Conservation (phyloP, 2,329 filamentous ascomycete genomes). For the Calonectria pseudoturangicola region DNA sequence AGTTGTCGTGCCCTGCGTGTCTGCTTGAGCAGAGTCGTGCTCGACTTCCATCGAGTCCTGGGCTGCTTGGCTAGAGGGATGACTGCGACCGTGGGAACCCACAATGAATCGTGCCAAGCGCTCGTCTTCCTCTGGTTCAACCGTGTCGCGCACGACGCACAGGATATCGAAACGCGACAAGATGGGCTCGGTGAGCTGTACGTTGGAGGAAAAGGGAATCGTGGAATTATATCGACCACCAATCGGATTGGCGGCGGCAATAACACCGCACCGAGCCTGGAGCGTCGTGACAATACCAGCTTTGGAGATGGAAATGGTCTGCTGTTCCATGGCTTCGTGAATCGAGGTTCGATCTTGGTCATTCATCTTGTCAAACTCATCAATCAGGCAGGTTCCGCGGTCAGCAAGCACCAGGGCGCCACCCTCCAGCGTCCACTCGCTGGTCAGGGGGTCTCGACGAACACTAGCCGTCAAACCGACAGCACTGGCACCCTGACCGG, state of each 20-base stretch:
- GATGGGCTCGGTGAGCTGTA: slow-evolving; percentile 97
- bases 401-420: slow-evolving; percentile 96
- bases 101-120: slow-evolving; percentile 96
- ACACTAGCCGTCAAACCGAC: slow-evolving; percentile 98
- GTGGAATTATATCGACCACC: slow-evolving; percentile 98
- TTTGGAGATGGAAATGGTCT: slow-evolving; percentile 99
- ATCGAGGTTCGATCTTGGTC: slow-evolving; percentile 98
- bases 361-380: slow-evolving; percentile 99
- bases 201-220: slow-evolving; percentile 95
- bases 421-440: slow-evolving; percentile 98
- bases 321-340: slow-evolving; percentile 99
- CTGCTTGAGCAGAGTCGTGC: slow-evolving; percentile 68
- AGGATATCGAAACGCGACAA: slow-evolving; percentile 98
- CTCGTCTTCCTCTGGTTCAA: slow-evolving; percentile 94
- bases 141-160: slow-evolving; percentile 95
- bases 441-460: slow-evolving; percentile 93
- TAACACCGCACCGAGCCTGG: slow-evolving; percentile 95
- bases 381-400: slow-evolving; percentile 94
- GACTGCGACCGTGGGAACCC: slow-evolving; percentile 92
- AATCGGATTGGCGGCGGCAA: slow-evolving; percentile 97
- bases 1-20: slow-evolving; percentile 58
- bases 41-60: slow-evolving; percentile 78
- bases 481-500: slow-evolving; percentile 96
- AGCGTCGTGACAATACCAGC: slow-evolving; percentile 98
- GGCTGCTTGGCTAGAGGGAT: slow-evolving; percentile 76